phyloP scores from a whole-genome alignment of 345 rosid species.

The Draba incana region DNA sequence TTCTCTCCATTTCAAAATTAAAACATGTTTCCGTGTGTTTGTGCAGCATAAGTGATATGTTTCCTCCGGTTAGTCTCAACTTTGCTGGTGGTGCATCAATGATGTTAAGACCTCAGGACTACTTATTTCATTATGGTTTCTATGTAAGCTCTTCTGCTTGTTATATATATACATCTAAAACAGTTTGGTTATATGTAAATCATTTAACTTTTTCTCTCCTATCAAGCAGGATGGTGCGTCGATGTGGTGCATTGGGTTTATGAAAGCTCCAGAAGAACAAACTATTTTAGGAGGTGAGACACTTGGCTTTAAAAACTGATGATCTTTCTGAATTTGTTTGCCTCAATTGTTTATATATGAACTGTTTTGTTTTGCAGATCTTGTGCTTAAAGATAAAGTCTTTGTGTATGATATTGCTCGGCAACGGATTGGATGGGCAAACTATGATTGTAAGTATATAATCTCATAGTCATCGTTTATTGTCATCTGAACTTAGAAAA shows the following conservation, averaged over 20 bases:
- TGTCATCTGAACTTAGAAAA: background rate
- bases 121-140: constrained; percentile 73
- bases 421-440: constrained; percentile 89
- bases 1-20: constrained; percentile 7
- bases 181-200: background rate
- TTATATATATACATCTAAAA: constrained; percentile 3
- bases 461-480: background rate
- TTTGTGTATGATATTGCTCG: constrained; percentile 84
- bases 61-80: constrained; percentile 81
- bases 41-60: constrained; percentile 62
- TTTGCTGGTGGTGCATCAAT: constrained; percentile 88
- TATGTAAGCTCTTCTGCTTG: constrained; percentile 52
- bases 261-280: constrained; percentile 57
- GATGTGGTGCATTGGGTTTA: constrained; percentile 93
- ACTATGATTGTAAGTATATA: constrained; percentile 82
- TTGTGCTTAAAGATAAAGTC: constrained; percentile 89
- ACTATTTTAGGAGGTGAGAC: constrained; percentile 88
- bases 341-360: background rate
- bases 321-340: background rate
- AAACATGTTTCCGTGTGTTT: constrained; percentile 13
- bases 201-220: background rate
- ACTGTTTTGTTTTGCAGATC: constrained; percentile 60
- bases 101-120: constrained; percentile 82
- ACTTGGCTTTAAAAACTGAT: background rate
- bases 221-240: constrained; percentile 68